Percentiles rank a stretch among this genome's conserved stretches.
Conservation (phyloP, 495 filamentous ascomycete genomes). For the Filosporella fistucella region DNA sequence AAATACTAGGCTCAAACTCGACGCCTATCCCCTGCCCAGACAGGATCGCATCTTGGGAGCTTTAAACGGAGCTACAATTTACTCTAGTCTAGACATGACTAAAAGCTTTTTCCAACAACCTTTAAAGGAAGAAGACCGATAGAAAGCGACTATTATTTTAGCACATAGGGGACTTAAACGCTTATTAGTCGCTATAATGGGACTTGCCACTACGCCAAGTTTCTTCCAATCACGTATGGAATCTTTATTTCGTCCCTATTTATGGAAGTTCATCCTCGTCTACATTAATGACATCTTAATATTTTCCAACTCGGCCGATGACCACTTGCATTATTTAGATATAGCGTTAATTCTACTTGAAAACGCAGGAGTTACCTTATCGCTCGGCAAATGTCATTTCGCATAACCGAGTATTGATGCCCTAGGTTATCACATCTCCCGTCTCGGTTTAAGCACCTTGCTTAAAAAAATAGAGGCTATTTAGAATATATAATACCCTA, state of each 20-base stretch:
- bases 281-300: slow-evolving; percentile 1
- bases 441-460: background rate
- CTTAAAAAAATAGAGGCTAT: background rate
- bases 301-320: background rate
- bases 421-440: background rate
- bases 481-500: background rate
- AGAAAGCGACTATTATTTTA: slow-evolving; percentile 3
- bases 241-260: background rate
- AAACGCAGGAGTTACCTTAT: background rate
- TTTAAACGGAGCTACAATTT: background rate
- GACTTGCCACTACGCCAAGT: background rate
- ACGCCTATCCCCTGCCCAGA: background rate
- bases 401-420: background rate
- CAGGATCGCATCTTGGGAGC: background rate
- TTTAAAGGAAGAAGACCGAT: background rate
- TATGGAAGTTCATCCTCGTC: background rate
- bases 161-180: background rate
- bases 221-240: background rate
- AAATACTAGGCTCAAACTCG: background rate
- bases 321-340: background rate
- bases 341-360: background rate
- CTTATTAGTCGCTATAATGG: background rate
- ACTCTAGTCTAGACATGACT: background rate
- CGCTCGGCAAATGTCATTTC: background rate
- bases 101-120: background rate